phyloP scores from a whole-genome alignment of 768 basidiomycete genomes.

The Guyanaporus albipodus region DNA sequence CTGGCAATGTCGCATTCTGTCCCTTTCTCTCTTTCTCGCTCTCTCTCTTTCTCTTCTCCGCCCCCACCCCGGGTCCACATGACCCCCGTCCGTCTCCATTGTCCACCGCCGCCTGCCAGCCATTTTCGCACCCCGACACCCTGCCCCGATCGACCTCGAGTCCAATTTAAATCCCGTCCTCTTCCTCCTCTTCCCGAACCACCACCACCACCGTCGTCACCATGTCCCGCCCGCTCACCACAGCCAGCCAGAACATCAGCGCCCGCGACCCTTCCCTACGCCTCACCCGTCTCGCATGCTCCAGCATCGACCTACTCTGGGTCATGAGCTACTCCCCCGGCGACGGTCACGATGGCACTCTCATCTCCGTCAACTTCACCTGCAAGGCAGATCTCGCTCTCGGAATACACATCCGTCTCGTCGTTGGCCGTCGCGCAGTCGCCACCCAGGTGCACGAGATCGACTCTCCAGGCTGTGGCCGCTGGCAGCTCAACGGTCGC shows the following conservation, averaged over 20 bases:
- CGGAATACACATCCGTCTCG: slow-evolving; percentile 62
- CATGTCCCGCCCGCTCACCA: slow-evolving; percentile 8
- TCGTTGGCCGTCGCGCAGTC: slow-evolving; percentile 66
- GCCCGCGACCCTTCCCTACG: slow-evolving; percentile 5
- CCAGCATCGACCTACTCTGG: slow-evolving; percentile 52
- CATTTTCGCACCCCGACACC: slow-evolving; percentile 9
- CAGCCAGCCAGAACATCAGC: slow-evolving; percentile 9
- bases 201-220: background rate
- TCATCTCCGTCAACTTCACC: slow-evolving; percentile 56
- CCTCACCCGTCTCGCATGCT: slow-evolving; percentile 37
- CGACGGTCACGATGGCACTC: slow-evolving; percentile 60
- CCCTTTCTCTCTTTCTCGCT: too few relatives aligned
- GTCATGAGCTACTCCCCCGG: slow-evolving; percentile 62
- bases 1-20: too few relatives aligned
- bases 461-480: slow-evolving; percentile 41
- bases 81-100: too few relatives aligned
- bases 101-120: slow-evolving; percentile 7
- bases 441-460: slow-evolving; percentile 61
- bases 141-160: slow-evolving; percentile 17
- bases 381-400: slow-evolving; percentile 22
- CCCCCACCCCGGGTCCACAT: background rate
- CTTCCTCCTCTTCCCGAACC: background rate
- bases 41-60: background rate
- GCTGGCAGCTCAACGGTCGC: slow-evolving; percentile 64
- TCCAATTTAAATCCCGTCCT: slow-evolving; percentile 25